Conservation (phyloP, 1,284 basidiomycete genomes). For the Puccinia triticina region DNA sequence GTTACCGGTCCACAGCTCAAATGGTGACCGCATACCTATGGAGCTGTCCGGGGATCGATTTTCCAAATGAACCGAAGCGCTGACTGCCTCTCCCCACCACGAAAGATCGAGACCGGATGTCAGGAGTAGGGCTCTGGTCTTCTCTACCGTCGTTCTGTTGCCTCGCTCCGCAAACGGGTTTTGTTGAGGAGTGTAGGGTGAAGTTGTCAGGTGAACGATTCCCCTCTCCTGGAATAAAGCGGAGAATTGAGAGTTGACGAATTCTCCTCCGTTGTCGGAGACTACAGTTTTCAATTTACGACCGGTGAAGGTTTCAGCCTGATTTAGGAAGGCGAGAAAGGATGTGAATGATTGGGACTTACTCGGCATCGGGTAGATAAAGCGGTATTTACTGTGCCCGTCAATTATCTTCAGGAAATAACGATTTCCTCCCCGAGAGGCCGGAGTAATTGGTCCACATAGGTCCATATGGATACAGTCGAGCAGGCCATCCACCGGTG, state of each 20-base stretch:
- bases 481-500: not conserved
- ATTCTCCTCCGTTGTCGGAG: not conserved
- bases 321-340: not conserved
- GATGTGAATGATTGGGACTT: not conserved
- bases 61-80: not conserved
- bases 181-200: not conserved
- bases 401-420: not conserved
- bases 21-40: not conserved
- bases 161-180: not conserved
- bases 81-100: constrained; percentile 1
- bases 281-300: not conserved
- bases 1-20: not conserved
- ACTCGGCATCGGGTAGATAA: not conserved
- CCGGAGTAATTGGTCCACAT: not conserved
- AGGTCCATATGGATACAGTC: not conserved
- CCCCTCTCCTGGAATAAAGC: not conserved
- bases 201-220: not conserved
- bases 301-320: not conserved
- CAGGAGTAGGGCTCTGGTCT: not conserved
- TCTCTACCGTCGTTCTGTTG: not conserved
- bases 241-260: not conserved
- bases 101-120: not conserved
- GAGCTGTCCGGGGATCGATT: not conserved
- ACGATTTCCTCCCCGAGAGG: not conserved
- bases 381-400: not conserved